Evolutionary conservation across 2,329 filamentous ascomycete species (phyloP).

Genomic region (Aureobasidium uvarum): DNA sequence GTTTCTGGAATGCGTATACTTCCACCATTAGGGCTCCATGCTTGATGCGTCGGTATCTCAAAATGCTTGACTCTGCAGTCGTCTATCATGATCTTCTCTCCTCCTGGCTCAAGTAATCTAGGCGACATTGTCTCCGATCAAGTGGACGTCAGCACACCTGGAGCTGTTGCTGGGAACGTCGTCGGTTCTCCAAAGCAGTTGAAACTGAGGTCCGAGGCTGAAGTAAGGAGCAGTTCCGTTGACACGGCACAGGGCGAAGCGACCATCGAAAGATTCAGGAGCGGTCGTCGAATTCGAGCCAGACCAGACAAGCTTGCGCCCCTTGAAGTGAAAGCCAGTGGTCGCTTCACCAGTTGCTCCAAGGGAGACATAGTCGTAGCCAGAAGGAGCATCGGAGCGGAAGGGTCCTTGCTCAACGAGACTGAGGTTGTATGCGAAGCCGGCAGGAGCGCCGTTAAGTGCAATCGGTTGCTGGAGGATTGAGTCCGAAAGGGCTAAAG

Average conservation of each 20-base stretch:
- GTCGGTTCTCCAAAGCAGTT: slow-evolving; percentile 21
- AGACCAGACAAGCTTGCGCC: background rate
- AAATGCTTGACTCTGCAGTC: background rate
- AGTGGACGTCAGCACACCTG: slow-evolving; percentile 21
- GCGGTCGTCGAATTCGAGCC: background rate
- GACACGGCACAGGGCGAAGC: slow-evolving; percentile 20
- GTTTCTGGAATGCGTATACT: background rate
- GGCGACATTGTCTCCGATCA: slow-evolving; percentile 19
- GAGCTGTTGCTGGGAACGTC: background rate
- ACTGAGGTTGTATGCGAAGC: slow-evolving; percentile 17
- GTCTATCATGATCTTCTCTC: background rate
- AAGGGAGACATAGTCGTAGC: slow-evolving; percentile 21
- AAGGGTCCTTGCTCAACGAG: slow-evolving; percentile 1
- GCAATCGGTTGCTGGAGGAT: slow-evolving; percentile 13
- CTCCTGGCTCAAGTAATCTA: background rate
- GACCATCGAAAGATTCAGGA: slow-evolving; percentile 8
- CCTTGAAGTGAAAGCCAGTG: slow-evolving; percentile 15
- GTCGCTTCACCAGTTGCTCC: background rate
- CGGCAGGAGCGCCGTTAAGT: background rate
- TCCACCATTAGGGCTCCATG: slow-evolving; percentile 4
- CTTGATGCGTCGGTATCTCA: background rate
- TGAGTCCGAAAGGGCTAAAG: background rate
- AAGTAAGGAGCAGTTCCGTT: slow-evolving; percentile 26
- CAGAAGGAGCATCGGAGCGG: slow-evolving; percentile 14
- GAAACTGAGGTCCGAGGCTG: slow-evolving; percentile 14